Base-by-base conservation (phyloP, 441 rosid species). In the Omphalea diandra region DNA sequence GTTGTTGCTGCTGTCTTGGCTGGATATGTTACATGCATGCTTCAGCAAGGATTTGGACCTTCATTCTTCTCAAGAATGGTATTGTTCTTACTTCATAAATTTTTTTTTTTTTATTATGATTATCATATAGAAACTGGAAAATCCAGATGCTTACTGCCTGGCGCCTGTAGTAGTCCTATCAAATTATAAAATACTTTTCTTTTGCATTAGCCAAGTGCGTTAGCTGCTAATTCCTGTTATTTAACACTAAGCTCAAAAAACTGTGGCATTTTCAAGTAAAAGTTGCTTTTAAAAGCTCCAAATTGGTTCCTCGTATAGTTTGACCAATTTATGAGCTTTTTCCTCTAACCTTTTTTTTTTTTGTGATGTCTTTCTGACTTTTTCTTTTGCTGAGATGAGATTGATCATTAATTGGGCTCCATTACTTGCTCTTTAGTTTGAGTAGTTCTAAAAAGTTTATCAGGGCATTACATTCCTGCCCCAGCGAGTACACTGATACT, bases 21-120 rank as follows among this genome's bases (percentile, higher is more conserved):
- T 69, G 97, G 97, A 75, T 94, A 94, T 64, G 81, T 79, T 36
- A 79, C 86, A 24, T 90, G 96, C 87, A 67, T 91, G 76, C 90
- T 94, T 74, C 96, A 90, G 72, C 91, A 80, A 63, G 98, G 98
- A 67, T 85, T 85, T 52, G 93, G 91, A 61, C 62, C 85, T 71
- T 83, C 93, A 50, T 73, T 74, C 77, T 71, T 73, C 80, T 71
- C 84, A 1, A 87, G 79, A 77, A 82, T 68, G 83, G 97, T 90
- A 81, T 17, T 29, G 31, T 9, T 46, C 69, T 65, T 41, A 29
- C 24, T 69, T 20, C 56, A 27, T 7, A 5, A 7, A n/a, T n/a
- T n/a, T 29, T 18, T n/a, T 31, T 12, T 10, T 58, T 12, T 2
- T 67, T 14, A 41, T 58, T 59, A 55, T 38, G 46, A 26, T 65